Evolutionary conservation across 306 rosid species (phyloP), one percentile per base, ranked within the genome.

Genomic region (Lagenaria siceraria): DNA sequence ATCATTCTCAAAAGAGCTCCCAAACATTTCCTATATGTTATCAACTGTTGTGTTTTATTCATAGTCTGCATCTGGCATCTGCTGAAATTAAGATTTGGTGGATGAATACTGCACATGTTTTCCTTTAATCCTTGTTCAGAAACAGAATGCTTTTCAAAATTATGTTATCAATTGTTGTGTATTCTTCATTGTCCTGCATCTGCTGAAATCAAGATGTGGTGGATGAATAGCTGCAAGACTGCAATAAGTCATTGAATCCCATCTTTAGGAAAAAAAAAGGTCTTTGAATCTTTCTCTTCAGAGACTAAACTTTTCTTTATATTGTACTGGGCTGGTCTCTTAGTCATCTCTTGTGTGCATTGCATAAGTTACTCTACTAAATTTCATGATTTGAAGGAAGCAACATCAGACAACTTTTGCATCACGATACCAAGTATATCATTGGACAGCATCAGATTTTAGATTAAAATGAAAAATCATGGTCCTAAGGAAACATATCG

Each of bases 311-410:
- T 24, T 42, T 38, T 22, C 4, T 63, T 29, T 61, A 66, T 40
- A 8, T 66, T 10, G 29, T 38, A 24, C 19, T 66, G 73, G 29
- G n/a, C 72, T 10, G 4, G 51, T n/a, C 29, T 66, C 31, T 66
- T n/a, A 5, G 52, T 10, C 5, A 38, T 66, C 52, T 10, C 3
- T 66, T 21, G 53, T 40, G 52, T 66, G 74, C 31, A 65, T 66
- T 6, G 31, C 53, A 40, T 21, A 2, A 40, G 31, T 66, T 66
- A 38, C 71, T 64, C 1, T 19, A 18, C 19, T 40, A 66, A 40
- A 66, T 42, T 66, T 66, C 31, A 66, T 66, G 74, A 66, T 5
- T 66, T 66, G 74, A 66, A 66, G 74, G 74, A 66, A 40, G 74
- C 74, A 66, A n/a, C 53, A 66, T 66, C 74, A 40, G 52, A 12